Conservation (phyloP, 202 grass and related monocot genomes). For the Musa balbisiana region DNA sequence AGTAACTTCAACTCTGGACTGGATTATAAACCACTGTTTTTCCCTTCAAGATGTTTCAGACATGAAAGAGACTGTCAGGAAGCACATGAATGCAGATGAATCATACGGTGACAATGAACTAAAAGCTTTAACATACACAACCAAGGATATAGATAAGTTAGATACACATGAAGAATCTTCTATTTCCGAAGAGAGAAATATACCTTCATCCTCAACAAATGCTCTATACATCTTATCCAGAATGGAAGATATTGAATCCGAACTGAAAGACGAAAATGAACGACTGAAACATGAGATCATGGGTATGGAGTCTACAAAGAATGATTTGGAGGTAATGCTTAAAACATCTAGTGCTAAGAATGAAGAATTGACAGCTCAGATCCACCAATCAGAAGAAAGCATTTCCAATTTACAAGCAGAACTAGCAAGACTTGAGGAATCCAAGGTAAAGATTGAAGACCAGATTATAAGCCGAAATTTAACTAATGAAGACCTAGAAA, state of each 20-base stretch:
- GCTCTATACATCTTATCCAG: background rate
- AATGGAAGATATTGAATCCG: conserved; percentile 29
- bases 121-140: conserved; percentile 31
- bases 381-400: conserved; percentile 28
- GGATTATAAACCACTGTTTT: conserved; percentile 82
- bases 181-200: conserved; percentile 7
- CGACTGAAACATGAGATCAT: conserved; percentile 2
- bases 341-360: conserved; percentile 4
- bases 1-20: conserved; percentile 49
- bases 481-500: conserved; percentile 19
- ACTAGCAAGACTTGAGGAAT: conserved; percentile 38
- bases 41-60: conserved; percentile 89
- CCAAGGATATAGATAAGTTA: conserved; percentile 30
- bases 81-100: conserved; percentile 40
- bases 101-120: conserved; percentile 29
- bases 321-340: conserved; percentile 16
- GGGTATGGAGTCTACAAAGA: background rate
- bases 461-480: conserved; percentile 20
- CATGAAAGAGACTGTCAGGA: conserved; percentile 69
- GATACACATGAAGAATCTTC: conserved; percentile 36
- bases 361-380: conserved; percentile 20
- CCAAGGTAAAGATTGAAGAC: conserved; percentile 24
- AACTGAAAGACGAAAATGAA: conserved; percentile 18
- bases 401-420: conserved; percentile 33
- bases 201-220: conserved; percentile 6